Evolutionary conservation across 352 stramenopile species (phyloP).

Genomic region (Phytophthora gonapodyides): DNA sequence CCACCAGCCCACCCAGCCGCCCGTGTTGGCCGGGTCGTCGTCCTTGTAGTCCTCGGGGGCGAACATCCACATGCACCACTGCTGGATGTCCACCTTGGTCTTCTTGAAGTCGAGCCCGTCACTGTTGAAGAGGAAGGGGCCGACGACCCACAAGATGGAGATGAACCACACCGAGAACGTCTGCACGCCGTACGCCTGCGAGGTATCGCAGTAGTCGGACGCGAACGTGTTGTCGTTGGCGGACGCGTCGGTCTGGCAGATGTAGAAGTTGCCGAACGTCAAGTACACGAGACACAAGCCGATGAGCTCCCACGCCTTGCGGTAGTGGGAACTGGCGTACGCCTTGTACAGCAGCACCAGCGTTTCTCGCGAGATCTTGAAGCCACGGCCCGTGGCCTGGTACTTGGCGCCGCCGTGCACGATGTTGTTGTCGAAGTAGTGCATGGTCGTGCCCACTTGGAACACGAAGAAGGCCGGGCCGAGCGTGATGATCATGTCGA

Average conservation of each 20-base stretch:
- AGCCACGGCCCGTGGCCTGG: constrained; percentile 76
- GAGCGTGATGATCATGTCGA: constrained; percentile 78
- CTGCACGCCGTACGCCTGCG: constrained; percentile 75
- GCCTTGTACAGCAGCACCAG: constrained; percentile 78
- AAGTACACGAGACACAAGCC: constrained; percentile 74
- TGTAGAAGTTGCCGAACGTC: constrained; percentile 69
- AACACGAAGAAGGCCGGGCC: constrained; percentile 82
- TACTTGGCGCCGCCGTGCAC: constrained; percentile 79
- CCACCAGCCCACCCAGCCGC: constrained; percentile 81
- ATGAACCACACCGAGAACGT: constrained; percentile 87
- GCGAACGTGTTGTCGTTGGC: constrained; percentile 58
- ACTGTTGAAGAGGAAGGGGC: constrained; percentile 83
- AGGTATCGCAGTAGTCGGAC: constrained; percentile 61
- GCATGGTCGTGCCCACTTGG: constrained; percentile 83
- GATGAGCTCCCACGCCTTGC: constrained; percentile 77
- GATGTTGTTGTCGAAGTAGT: constrained; percentile 86
- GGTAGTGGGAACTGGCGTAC: constrained; percentile 73
- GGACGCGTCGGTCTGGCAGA: constrained; percentile 57
- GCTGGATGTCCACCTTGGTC: constrained; percentile 67
- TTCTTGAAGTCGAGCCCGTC: constrained; percentile 78
- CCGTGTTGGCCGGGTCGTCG: constrained; percentile 62
- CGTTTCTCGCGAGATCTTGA: constrained; percentile 85
- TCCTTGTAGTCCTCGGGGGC: constrained; percentile 64
- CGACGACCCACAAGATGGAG: constrained; percentile 65
- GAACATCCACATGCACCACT: constrained; percentile 79